Percentiles rank a stretch among this genome's conserved stretches.
Evolutionary conservation across 345 rosid species (phyloP).

Genomic region (Bruguiera gymnorhiza): DNA sequence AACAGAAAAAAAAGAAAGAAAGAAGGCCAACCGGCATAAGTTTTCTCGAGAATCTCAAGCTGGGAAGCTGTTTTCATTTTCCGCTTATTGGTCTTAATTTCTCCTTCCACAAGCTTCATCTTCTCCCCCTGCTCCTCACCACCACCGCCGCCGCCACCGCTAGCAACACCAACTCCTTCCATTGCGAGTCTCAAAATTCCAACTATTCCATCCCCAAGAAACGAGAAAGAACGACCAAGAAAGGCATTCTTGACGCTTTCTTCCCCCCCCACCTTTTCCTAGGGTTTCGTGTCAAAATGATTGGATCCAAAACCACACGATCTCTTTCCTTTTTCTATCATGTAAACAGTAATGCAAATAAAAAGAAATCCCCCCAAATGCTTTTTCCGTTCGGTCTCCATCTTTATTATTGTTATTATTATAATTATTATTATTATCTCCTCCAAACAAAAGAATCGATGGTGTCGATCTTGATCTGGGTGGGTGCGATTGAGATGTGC

Average conservation of each 20-base stretch:
- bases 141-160: slow-evolving; percentile 4
- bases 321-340: too few relatives aligned
- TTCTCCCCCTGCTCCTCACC: slow-evolving; percentile 53
- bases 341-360: too few relatives aligned
- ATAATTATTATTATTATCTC: too few relatives aligned
- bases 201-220: too few relatives aligned
- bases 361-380: too few relatives aligned
- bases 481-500: slow-evolving; percentile 59
- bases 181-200: slow-evolving; percentile 15
- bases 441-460: too few relatives aligned
- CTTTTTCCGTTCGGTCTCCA: too few relatives aligned
- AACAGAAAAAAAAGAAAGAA: background rate
- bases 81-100: slow-evolving; percentile 56
- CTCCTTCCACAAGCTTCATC: slow-evolving; percentile 62
- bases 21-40: slow-evolving; percentile 56
- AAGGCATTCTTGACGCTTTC: too few relatives aligned
- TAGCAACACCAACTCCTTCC: slow-evolving; percentile 31
- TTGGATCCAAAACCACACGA: too few relatives aligned
- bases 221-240: background rate
- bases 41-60: slow-evolving; percentile 74
- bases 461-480: background rate
- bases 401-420: too few relatives aligned
- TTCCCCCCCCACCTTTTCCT: too few relatives aligned
- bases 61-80: slow-evolving; percentile 95
- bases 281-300: too few relatives aligned